phyloP scores from a whole-genome alignment of 106 monocot genomes.

The Triglochin maritima region DNA sequence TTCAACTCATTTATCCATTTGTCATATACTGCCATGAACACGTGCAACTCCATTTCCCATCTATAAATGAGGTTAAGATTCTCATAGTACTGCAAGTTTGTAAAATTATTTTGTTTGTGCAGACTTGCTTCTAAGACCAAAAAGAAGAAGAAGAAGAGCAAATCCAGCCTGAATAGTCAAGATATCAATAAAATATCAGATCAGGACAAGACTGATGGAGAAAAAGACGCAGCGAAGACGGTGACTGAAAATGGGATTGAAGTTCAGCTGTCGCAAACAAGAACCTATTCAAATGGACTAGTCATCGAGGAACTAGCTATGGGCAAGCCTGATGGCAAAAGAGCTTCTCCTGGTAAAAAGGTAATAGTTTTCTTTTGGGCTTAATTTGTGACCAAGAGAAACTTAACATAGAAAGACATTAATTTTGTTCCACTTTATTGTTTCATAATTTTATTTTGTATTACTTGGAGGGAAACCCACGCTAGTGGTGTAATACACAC shows the following conservation, averaged over 20 bases:
- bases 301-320: conserved; percentile 16
- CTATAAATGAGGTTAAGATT: no score
- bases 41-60: no score
- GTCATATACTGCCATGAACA: no score
- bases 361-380: not conserved
- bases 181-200: not conserved
- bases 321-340: conserved; percentile 17
- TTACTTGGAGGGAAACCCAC: not conserved
- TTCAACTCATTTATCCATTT: no score
- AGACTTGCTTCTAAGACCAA: no score
- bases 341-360: conserved; percentile 22
- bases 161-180: not conserved
- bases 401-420: not conserved
- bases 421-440: not conserved
- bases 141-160: conserved; percentile 11
- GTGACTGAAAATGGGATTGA: not conserved
- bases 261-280: conserved; percentile 4
- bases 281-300: conserved; percentile 15
- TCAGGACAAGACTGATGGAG: not conserved
- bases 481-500: not conserved
- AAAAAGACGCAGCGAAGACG: not conserved
- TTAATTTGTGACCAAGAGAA: not conserved
- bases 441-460: not conserved
- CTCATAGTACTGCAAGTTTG: no score
- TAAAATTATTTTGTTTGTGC: not conserved